Percentiles rank a stretch among this genome's conserved stretches.
Evolutionary conservation across 495 filamentous ascomycete species (phyloP).

Genomic region (Melanomma pulvis-pyrius): DNA sequence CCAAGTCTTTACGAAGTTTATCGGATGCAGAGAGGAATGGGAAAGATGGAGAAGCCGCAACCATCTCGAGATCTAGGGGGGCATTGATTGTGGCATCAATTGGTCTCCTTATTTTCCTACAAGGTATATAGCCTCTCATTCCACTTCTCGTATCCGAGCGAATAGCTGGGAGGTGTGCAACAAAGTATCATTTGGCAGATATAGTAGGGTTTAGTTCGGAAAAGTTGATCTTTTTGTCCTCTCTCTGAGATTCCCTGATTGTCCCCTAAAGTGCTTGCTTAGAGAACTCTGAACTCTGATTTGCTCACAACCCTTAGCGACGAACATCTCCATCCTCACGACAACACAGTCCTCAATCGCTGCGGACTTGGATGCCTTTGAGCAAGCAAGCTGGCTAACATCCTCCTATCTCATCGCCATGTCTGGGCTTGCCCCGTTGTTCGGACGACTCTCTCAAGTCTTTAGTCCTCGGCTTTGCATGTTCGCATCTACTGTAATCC

Average conservation of each 20-base stretch:
- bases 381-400: conserved; percentile 73
- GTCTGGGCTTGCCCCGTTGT: conserved; percentile 66
- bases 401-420: conserved; percentile 72
- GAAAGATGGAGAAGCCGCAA: conserved; percentile 7
- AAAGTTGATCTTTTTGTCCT: not conserved
- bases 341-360: conserved; percentile 75
- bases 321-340: conserved; percentile 76
- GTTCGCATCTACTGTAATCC: conserved; percentile 56
- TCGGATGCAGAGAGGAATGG: conserved; percentile 10
- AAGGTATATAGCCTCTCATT: conserved; percentile 32
- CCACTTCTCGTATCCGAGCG: no score
- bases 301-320: conserved; percentile 37
- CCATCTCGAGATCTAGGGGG: conserved; percentile 29
- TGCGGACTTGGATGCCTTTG: conserved; percentile 70
- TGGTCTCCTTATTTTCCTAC: conserved; percentile 44
- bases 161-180: no score
- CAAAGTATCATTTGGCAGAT: no score
- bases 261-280: no score
- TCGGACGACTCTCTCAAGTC: conserved; percentile 66
- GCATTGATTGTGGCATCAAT: conserved; percentile 36
- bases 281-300: not conserved
- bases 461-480: conserved; percentile 67
- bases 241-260: no score
- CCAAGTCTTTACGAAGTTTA: conserved; percentile 12
- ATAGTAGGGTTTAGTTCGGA: not conserved